Evolutionary conservation across 2,329 filamentous ascomycete species (phyloP).

Genomic region (Davidsoniella neocaledoniae): DNA sequence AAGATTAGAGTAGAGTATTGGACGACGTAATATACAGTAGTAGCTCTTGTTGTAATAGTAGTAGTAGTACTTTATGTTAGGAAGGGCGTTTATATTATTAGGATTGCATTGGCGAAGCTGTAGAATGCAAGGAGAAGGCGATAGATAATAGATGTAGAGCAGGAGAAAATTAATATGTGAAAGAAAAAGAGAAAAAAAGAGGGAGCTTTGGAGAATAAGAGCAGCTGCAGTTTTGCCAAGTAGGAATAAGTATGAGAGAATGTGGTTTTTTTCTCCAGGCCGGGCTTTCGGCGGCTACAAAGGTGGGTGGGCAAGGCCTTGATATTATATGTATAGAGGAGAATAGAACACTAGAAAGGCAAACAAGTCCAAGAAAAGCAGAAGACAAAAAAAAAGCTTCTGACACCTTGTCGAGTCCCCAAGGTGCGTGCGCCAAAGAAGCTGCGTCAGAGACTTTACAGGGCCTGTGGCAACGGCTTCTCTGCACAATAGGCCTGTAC

Average conservation of each 20-base stretch:
- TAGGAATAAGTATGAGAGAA: too few species aligned
- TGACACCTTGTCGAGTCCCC: too few species aligned
- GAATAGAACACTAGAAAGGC: too few species aligned
- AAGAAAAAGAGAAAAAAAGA: constrained; percentile 4
- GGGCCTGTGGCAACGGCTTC: too few species aligned
- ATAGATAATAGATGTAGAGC: constrained; percentile 3
- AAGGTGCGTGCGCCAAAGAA: too few species aligned
- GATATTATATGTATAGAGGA: background rate
- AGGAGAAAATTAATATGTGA: constrained; percentile 8
- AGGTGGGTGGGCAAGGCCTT: constrained; percentile 4
- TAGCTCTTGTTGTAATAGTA: background rate
- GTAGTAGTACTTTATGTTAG: background rate
- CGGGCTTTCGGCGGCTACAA: constrained; percentile 1
- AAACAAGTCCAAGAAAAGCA: background rate
- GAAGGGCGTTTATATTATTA: background rate
- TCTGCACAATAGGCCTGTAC: too few species aligned
- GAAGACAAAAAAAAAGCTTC: background rate
- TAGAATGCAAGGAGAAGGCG: background rate
- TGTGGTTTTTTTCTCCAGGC: background rate
- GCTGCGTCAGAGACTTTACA: too few species aligned
- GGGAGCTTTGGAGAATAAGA: background rate
- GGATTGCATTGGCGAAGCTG: background rate
- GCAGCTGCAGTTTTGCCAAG: too few species aligned
- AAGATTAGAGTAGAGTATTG: too few species aligned
- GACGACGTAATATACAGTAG: background rate